Evolutionary conservation across 805 yeast species (phyloP).

Genomic region (Cyberlindnera xylosilytica): DNA sequence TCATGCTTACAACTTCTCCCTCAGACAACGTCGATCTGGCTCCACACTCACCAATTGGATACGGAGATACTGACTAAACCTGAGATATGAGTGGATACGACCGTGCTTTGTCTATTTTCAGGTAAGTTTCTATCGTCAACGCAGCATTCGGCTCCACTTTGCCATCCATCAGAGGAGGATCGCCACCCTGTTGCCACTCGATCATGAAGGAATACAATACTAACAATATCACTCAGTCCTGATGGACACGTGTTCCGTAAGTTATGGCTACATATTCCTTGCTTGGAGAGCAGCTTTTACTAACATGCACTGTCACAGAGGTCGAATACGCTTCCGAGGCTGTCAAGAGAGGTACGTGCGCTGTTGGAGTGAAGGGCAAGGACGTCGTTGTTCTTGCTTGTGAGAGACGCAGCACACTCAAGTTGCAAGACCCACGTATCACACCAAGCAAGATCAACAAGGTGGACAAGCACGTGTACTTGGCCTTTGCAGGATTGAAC

Average conservation of each 20-base stretch:
- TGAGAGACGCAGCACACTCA: constrained; percentile 92
- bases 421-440: constrained; percentile 93
- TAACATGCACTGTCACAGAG: constrained; percentile 39
- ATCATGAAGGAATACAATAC: constrained; percentile 26
- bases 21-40: background rate
- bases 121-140: constrained; percentile 51
- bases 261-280: constrained; percentile 25
- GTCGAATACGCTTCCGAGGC: constrained; percentile 98
- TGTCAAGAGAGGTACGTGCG: constrained; percentile 96
- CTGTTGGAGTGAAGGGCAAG: constrained; percentile 93
- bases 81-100: constrained; percentile 93
- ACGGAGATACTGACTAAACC: background rate
- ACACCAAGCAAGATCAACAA: constrained; percentile 93
- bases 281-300: background rate
- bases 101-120: constrained; percentile 95
- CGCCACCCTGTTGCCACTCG: constrained; percentile 7
- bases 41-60: background rate
- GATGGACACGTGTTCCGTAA: constrained; percentile 97
- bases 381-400: constrained; percentile 91
- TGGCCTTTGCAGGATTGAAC: constrained; percentile 95
- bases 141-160: background rate
- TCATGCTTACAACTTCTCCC: no score
- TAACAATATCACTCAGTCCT: constrained; percentile 52
- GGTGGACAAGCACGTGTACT: constrained; percentile 83
- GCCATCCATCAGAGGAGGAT: background rate